Percentiles rank a stretch among this genome's conserved stretches.
phyloP scores from a whole-genome alignment of 2,329 filamentous ascomycete species.

The Apiospora marii region DNA sequence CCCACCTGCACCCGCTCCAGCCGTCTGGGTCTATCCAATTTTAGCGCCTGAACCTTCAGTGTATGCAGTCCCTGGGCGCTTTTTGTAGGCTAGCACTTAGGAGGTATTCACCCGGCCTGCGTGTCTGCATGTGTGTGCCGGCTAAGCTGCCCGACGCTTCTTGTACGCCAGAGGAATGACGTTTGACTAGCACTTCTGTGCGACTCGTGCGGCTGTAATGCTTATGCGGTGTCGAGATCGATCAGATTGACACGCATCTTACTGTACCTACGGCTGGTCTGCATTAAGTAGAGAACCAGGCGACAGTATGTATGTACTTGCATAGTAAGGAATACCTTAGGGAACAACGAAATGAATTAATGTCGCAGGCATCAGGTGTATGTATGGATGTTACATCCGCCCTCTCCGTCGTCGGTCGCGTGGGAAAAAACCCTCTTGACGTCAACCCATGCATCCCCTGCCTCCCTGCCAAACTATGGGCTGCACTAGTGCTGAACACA shows the following conservation, averaged over 20 bases:
- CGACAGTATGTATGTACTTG: too few relatives aligned
- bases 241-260: neutral
- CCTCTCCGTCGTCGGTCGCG: neutral
- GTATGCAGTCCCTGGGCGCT: neutral
- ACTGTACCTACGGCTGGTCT: neutral
- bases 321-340: neutral
- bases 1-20: slow-evolving; percentile 14
- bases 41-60: slow-evolving; percentile 1
- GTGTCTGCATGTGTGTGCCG: neutral
- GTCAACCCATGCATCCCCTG: slow-evolving; percentile 11
- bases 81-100: neutral
- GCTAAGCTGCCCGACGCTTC: neutral
- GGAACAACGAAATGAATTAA: neutral
- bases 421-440: neutral
- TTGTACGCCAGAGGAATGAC: slow-evolving; percentile 4
- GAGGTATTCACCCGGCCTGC: neutral
- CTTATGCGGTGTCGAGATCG: neutral
- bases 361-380: neutral
- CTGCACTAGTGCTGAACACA: slow-evolving; percentile 1
- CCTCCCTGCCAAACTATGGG: neutral
- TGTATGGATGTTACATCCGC: slow-evolving; percentile 12
- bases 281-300: neutral
- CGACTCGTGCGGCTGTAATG: neutral
- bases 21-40: slow-evolving; percentile 3
- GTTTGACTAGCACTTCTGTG: neutral